Base-by-base conservation (phyloP, 2,329 filamentous ascomycete species). In the Coniochaeta sp. region DNA sequence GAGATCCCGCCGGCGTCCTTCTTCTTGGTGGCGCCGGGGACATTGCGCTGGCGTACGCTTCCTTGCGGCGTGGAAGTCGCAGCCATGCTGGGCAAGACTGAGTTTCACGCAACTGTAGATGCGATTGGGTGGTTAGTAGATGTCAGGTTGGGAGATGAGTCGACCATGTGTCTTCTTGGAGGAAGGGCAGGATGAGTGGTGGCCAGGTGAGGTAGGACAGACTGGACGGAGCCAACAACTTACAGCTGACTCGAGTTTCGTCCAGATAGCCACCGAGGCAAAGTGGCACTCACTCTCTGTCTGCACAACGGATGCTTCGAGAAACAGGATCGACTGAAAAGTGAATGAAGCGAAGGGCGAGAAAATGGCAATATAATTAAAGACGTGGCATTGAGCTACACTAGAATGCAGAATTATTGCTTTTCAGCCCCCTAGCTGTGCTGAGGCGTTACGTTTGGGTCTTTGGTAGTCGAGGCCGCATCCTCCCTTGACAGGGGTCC, bases 41-140 rank as follows among this genome's bases (percentile, higher is more conserved):
- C 77, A 68, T 81, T 84, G 67, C 83, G 78, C 72, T 86, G 83
- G 73, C 83, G 83, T 77, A 86, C 72, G 72, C 77, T 79, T 73
- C 80, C 81, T 75, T 84, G 82, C 67, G 81, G 78, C 72, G 79
- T 77, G 65, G 78, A 70, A 69, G 75, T 75, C 67, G 75, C 72
- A 67, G 75, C 76, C 80, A 82, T 82, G 71, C 63, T 73, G 70
- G 67, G 62, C 59, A 61, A 11, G 54, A 19, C 12, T 19, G 54
- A 43, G 34, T 2, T 16, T 33, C 22, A 57, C 36, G 36, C 33
- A 43, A 28, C 34, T 57, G 34, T 57, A 14, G 55, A 38, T 26
- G 33, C n/a, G n/a, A n/a, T n/a, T 17, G 9, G 19, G 34, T 11
- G 24, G 47, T 52, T 17, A 52, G 47, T 31, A 28, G 26, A n/a